A percentile compares a stretch with the other conserved stretches of the same genome.
Conservation (phyloP, 2,329 filamentous ascomycete genomes). For the Cladophialophora psammophila region DNA sequence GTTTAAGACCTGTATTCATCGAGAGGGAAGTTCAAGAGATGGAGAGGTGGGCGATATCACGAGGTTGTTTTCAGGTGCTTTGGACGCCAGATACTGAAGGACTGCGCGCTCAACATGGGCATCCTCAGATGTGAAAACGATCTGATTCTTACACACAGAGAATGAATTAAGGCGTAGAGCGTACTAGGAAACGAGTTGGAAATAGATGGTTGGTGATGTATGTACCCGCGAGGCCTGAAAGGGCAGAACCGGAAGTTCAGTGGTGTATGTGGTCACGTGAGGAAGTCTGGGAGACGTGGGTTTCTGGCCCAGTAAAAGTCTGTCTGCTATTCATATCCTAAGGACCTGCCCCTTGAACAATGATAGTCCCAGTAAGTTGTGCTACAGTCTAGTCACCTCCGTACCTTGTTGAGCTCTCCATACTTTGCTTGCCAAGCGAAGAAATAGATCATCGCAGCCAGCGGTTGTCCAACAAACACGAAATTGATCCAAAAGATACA, state of each 20-base stretch:
- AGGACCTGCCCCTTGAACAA: background rate
- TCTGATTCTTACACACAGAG: background rate
- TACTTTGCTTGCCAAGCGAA: constrained; percentile 99
- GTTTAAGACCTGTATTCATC: constrained; percentile 16
- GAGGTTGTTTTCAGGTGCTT: background rate
- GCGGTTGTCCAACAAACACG: constrained; percentile 91
- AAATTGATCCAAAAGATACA: constrained; percentile 97
- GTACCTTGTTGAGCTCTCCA: constrained; percentile 69
- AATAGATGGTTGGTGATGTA: background rate
- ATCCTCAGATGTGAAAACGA: background rate
- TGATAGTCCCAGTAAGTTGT: background rate
- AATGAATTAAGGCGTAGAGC: background rate
- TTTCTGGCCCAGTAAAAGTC: background rate
- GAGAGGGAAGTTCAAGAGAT: background rate
- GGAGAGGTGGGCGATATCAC: background rate
- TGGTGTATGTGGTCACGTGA: too few species aligned
- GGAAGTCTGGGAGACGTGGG: too few species aligned
- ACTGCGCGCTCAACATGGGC: background rate
- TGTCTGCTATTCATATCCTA: background rate
- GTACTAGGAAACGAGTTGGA: background rate
- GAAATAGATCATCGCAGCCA: constrained; percentile 92
- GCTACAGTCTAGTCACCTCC: background rate
- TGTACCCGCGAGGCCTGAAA: background rate
- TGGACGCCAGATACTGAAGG: background rate
- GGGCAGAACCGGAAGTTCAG: background rate